These are phyloP conservation scores for Phytophthora europaea DNA, from an alignment of 352 stramenopile genomes.

Conservation along the genomic window DNA sequence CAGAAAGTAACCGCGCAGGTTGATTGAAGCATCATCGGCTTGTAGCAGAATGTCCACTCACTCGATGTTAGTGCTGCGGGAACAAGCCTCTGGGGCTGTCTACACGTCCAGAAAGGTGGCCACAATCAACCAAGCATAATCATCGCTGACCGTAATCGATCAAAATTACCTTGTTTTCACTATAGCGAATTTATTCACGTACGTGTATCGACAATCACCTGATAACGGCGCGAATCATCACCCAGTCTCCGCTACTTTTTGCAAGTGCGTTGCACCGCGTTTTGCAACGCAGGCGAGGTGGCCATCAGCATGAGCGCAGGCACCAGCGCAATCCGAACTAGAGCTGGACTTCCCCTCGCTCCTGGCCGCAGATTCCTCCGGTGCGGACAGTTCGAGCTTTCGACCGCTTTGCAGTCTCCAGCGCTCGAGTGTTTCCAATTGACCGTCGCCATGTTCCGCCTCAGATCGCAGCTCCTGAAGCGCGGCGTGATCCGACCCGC, in stretches of 20 bases:
- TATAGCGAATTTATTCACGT: not conserved
- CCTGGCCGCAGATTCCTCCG: slow-evolving; percentile 30
- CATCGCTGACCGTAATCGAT: not conserved
- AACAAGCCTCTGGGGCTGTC: too few relatives aligned
- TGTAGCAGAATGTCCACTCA: too few relatives aligned
- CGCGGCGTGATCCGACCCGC: not conserved
- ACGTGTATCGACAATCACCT: not conserved
- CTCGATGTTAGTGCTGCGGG: too few relatives aligned
- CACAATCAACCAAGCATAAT: slow-evolving; percentile 2
- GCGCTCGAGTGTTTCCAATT: not conserved
- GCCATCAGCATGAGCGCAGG: slow-evolving; percentile 15
- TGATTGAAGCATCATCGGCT: too few relatives aligned
- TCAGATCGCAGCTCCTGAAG: slow-evolving; percentile 22
- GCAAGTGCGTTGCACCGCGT: slow-evolving; percentile 18
- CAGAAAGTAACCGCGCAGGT: too few relatives aligned
- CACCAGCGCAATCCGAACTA: slow-evolving; percentile 17
- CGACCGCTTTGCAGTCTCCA: not conserved
- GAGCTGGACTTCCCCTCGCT: slow-evolving; percentile 9
- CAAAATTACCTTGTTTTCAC: slow-evolving; percentile 12
- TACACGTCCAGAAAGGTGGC: not conserved
- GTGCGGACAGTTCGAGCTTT: slow-evolving; percentile 20
- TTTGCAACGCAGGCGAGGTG: slow-evolving; percentile 17
- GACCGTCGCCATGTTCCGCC: slow-evolving; percentile 22
- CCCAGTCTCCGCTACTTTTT: not conserved
- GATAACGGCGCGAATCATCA: too few relatives aligned